Evolutionary conservation across 2,329 filamentous ascomycete species (phyloP), one percentile per base, ranked within the genome.

Genomic region (Pestalotiopsis sp.): DNA sequence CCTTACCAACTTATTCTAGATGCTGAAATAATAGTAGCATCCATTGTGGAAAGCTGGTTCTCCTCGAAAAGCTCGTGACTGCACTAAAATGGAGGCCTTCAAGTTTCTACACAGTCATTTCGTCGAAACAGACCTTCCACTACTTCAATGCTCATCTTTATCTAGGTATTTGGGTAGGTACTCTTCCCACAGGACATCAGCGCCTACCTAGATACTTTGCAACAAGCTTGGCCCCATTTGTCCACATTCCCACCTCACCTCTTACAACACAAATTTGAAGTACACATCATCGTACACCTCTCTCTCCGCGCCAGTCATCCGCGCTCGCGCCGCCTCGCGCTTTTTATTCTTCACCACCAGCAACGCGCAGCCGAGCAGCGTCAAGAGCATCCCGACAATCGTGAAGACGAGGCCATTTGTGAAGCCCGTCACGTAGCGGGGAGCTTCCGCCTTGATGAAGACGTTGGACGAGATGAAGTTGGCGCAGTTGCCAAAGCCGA

Each of bases 401-500:
- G 74, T 73, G 58, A 79, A 75, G 0, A 72, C 78, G 13, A 83
- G 70, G 12, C 80, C 80, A 2, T 76, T 78, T 1, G 76, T 75
- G 71, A 80, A 80, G 1, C 81, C 82, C 0, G 78, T 79, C 2
- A 74, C 75, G 67, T 82, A 84, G 5, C 70, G 73, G 3, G 81
- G 82, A 3, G 76, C 73, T 71, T 84, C 75, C 3, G 66, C 68
- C 11, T 74, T 76, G 70, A 84, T 79, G 69, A 84, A 84, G 5
- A 84, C 76, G 68, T 82, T 82, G 31, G 77, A 75, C 4, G 78
- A 78, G 7, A 84, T 75, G 65, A 84, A 80, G 62, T 81, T 82
- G 62, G 80, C 82, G 67, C 80, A 82, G 71, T 83, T 84, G n/a
- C 81, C 82, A 23, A 84, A 80, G 2, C 80, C 80, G 3, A 80